Percentiles rank a stretch among this genome's conserved stretches.
phyloP scores from a whole-genome alignment of 108 stramenopile genomes.

The Tribonema minus region DNA sequence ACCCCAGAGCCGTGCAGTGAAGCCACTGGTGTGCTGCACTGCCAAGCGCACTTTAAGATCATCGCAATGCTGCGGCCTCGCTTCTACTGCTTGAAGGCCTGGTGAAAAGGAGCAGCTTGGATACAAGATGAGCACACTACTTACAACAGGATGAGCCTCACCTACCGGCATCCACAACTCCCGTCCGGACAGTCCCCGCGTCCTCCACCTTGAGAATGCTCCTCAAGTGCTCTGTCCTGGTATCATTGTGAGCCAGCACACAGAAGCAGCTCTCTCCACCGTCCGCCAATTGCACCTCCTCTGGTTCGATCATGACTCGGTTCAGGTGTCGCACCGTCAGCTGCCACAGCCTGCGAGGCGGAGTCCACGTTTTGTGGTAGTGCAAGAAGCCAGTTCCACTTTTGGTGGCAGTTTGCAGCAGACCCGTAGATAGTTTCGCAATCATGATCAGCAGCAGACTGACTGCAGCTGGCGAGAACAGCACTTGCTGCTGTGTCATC shows the following conservation, averaged over 20 bases:
- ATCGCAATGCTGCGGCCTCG: too few relatives aligned
- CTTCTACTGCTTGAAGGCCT: background rate
- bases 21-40: too few relatives aligned
- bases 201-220: constrained; percentile 16
- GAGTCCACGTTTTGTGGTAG: too few relatives aligned
- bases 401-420: too few relatives aligned
- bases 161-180: constrained; percentile 33
- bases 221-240: constrained; percentile 12
- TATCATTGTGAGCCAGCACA: background rate
- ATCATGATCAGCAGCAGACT: too few relatives aligned
- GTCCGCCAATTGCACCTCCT: background rate
- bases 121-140: background rate
- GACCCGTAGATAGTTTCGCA: too few relatives aligned
- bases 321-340: background rate
- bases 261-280: background rate
- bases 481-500: too few relatives aligned
- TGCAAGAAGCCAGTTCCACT: too few relatives aligned
- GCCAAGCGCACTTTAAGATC: too few relatives aligned
- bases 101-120: background rate
- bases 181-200: constrained; percentile 15
- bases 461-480: too few relatives aligned
- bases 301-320: background rate
- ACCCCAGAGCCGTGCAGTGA: too few relatives aligned
- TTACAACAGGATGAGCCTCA: constrained; percentile 2
- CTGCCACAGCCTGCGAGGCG: too few relatives aligned